Evolutionary conservation across 129 eudicot genomes (phyloP).

Genomic region (Tagetes patula): DNA sequence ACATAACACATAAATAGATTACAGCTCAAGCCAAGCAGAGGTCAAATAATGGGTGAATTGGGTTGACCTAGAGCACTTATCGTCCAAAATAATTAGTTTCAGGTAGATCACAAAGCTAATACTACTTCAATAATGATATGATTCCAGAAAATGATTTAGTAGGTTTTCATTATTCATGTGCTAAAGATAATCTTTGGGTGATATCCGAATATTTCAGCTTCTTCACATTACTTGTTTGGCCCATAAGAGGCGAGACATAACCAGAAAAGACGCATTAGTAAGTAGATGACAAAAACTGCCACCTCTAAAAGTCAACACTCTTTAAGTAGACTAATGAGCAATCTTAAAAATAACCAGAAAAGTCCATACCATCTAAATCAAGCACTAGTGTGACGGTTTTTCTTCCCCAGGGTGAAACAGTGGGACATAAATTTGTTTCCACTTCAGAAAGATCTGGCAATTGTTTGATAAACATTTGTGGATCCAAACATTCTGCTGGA

Average conservation of each 20-base stretch:
- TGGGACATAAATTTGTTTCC: slow-evolving; percentile 41
- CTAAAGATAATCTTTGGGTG: neutral
- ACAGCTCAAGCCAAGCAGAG: neutral
- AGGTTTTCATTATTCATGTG: neutral
- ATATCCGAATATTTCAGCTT: neutral
- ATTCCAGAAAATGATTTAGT: neutral
- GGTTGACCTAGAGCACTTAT: neutral
- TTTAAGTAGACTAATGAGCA: neutral
- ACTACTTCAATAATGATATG: neutral
- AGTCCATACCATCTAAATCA: slow-evolving; percentile 86
- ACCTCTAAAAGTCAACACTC: neutral
- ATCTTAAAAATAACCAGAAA: slow-evolving; percentile 16
- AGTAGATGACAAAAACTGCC: neutral
- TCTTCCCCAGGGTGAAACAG: slow-evolving; percentile 32
- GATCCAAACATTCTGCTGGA: slow-evolving; percentile 70
- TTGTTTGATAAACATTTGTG: slow-evolving; percentile 71
- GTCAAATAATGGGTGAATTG: neutral
- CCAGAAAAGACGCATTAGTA: neutral
- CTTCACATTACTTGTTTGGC: neutral
- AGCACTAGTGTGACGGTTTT: slow-evolving; percentile 80
- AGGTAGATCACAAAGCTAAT: neutral
- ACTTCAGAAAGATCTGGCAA: slow-evolving; percentile 63
- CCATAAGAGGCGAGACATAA: neutral
- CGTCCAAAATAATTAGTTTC: neutral
- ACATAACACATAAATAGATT: neutral